phyloP scores from a whole-genome alignment of 2,329 filamentous ascomycete genomes.

The Beauveria asiatica region DNA sequence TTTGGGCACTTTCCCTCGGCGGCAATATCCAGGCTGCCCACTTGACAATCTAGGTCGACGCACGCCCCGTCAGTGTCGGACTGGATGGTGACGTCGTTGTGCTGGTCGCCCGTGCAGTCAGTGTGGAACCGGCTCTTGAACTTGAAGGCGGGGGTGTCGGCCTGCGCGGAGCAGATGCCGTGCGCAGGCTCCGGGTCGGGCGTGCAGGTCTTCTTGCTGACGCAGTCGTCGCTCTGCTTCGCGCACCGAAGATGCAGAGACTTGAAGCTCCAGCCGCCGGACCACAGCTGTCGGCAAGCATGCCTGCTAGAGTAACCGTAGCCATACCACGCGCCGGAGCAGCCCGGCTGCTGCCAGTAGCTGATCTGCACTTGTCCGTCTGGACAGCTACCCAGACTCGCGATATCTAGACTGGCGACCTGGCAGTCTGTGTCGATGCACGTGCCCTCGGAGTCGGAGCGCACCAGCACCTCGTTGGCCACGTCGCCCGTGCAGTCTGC shows the following conservation, averaged over 20 bases:
- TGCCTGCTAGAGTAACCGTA: background rate
- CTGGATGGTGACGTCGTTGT: constrained; percentile 2
- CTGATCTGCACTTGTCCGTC: background rate
- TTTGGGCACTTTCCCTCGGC: background rate
- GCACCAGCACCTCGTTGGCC: background rate
- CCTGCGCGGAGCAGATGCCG: background rate
- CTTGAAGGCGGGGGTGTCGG: background rate
- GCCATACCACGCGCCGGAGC: background rate
- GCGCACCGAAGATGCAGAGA: background rate
- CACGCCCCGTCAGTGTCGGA: background rate
- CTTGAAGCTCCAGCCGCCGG: background rate
- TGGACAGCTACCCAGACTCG: background rate
- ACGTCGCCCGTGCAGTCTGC: background rate
- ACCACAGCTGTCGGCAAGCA: background rate
- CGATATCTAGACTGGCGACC: background rate
- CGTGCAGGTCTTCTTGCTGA: background rate
- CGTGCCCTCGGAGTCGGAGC: background rate
- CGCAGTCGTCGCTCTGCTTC: background rate
- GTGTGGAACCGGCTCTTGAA: constrained; percentile 4
- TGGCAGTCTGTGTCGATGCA: background rate
- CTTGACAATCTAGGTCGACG: constrained; percentile 10
- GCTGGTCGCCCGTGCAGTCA: constrained; percentile 7
- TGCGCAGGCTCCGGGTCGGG: background rate
- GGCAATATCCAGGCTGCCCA: background rate
- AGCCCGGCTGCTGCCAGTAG: constrained; percentile 1